Evolutionary conservation across 139 green algal species (phyloP), one percentile per base, ranked within the genome.

Genomic region (Penium margaritaceum): DNA sequence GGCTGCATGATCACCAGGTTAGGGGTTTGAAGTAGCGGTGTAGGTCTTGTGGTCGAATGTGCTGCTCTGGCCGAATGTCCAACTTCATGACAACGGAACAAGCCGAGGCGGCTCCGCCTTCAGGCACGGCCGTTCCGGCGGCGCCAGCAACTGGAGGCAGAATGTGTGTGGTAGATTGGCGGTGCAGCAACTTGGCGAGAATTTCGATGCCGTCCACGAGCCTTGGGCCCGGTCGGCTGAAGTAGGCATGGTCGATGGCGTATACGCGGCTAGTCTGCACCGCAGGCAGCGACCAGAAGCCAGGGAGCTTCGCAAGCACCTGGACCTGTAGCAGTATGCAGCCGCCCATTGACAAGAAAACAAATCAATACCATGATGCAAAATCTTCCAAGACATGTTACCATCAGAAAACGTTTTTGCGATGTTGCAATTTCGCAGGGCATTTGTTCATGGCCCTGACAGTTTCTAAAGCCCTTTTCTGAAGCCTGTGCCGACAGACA

Each of bases 281-380:
- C 0, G 90, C 91, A 14, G 92, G 90, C 67, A 96, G 70, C 12
- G 67, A 69, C 91, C 91, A 97, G 86, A 90, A 97, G 35, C 91
- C 90, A 0, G 88, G 87, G 70, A 88, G 79, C 5, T 30, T 64
- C 3, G 44, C 73, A 6, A 80, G 29, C 4, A 55, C 29, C 63
- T 78, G n/a, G 6, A 78, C 39, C 71, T 78, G 71, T 37, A 77
- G n/a, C n/a, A n/a, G n/a, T n/a, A n/a, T n/a, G n/a, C n/a, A n/a
- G n/a, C n/a, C n/a, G n/a, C n/a, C n/a, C n/a, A n/a, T n/a, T n/a
- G n/a, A n/a, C n/a, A n/a, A n/a, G n/a, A n/a, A n/a, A n/a, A n/a
- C n/a, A n/a, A n/a, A n/a, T n/a, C n/a, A n/a, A n/a, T n/a, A n/a
- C n/a, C n/a, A n/a, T n/a, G n/a, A n/a, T n/a, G n/a, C n/a, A n/a